Conservation (phyloP, 1,284 basidiomycete genomes). For the Trichosporon asahii region DNA sequence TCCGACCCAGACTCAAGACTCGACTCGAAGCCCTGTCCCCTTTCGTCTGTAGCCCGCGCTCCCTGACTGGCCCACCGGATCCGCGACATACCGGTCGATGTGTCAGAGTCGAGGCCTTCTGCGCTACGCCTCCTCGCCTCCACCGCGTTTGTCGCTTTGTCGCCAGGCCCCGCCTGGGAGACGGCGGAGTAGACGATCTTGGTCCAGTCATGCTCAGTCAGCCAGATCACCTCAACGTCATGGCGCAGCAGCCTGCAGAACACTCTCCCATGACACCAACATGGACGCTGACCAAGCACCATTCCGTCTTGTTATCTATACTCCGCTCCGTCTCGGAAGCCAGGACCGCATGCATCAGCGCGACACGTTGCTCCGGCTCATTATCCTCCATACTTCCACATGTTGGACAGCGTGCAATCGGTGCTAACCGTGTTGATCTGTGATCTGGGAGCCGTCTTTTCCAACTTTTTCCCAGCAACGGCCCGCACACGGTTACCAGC, state of each 20-base stretch:
- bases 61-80: not conserved
- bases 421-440: not conserved
- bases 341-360: not conserved
- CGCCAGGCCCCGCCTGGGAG: too few species aligned
- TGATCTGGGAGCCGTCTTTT: not conserved
- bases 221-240: not conserved
- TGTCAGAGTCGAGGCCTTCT: not conserved
- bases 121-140: not conserved
- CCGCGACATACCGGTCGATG: slow-evolving; percentile 1
- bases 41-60: too few species aligned
- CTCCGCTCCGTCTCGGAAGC: not conserved
- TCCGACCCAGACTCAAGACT: not conserved
- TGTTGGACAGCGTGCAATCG: not conserved
- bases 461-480: not conserved
- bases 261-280: not conserved
- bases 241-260: not conserved
- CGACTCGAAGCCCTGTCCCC: not conserved
- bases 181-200: not conserved
- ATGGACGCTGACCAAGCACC: not conserved
- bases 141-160: not conserved
- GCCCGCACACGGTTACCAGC: not conserved
- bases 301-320: not conserved
- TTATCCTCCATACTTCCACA: not conserved
- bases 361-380: not conserved
- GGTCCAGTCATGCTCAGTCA: slow-evolving; percentile 1